Percentiles rank a stretch among this genome's conserved stretches.
Evolutionary conservation across 768 basidiomycete species (phyloP).

Genomic region (Suillus sp.): DNA sequence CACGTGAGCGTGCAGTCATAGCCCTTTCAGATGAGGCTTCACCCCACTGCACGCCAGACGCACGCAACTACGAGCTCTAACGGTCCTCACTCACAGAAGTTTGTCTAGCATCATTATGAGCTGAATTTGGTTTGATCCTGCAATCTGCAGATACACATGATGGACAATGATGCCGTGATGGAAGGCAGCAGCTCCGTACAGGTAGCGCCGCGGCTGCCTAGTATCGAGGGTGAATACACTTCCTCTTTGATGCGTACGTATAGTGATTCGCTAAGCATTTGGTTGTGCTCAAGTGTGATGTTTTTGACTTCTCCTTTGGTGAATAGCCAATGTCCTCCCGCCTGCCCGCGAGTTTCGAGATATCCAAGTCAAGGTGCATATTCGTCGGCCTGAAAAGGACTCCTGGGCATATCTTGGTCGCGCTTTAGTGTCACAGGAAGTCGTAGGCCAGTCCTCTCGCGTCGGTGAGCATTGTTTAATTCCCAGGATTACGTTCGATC

Average conservation of each 20-base stretch:
- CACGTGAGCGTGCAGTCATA: background rate
- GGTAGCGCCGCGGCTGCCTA: constrained; percentile 13
- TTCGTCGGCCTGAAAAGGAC: constrained; percentile 76
- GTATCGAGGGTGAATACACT: constrained; percentile 3
- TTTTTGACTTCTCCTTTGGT: constrained; percentile 6
- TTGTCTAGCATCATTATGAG: background rate
- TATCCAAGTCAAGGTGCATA: constrained; percentile 83
- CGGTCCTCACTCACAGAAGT: background rate
- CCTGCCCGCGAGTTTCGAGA: constrained; percentile 66
- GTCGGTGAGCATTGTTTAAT: constrained; percentile 57
- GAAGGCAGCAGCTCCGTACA: constrained; percentile 23
- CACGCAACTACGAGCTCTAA: constrained; percentile 2
- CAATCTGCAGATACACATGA: constrained; percentile 32
- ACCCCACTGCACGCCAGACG: constrained; percentile 5
- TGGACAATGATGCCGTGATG: constrained; percentile 37
- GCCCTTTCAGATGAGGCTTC: background rate
- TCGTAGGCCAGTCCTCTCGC: constrained; percentile 74
- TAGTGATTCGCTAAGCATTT: background rate
- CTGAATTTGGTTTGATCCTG: background rate
- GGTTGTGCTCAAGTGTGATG: constrained; percentile 3
- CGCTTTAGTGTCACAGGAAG: constrained; percentile 74
- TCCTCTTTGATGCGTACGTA: constrained; percentile 10
- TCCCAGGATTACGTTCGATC: constrained; percentile 5
- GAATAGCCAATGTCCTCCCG: constrained; percentile 8
- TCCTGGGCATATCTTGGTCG: constrained; percentile 83